Conservation (phyloP, 139 green algal species). For the Volvox africanus region DNA sequence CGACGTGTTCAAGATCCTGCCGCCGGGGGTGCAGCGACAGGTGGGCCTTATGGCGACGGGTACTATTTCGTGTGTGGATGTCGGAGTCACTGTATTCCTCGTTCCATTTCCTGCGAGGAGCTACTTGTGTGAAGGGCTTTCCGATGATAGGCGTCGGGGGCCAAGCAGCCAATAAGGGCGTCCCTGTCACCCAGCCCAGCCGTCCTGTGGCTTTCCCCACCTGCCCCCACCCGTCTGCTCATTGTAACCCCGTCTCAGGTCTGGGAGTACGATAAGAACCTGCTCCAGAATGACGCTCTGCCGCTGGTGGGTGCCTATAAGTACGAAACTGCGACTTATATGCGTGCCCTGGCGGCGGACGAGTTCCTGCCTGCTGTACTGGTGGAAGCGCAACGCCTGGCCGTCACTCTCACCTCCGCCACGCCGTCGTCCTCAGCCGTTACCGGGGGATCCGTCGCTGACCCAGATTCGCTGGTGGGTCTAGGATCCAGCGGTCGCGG, state of each 20-base stretch:
- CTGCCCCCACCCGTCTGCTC: too few species aligned
- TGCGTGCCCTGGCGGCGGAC: conserved; percentile 79
- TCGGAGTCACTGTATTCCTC: too few species aligned
- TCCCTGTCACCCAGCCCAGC: too few species aligned
- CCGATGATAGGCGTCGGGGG: too few species aligned
- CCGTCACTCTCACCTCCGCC: not conserved
- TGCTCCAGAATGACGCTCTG: conserved; percentile 82
- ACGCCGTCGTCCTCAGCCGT: not conserved
- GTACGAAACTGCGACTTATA: conserved; percentile 75
- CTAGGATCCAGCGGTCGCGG: not conserved
- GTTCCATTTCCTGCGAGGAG: too few species aligned
- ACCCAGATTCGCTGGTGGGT: conserved; percentile 29
- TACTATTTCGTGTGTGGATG: too few species aligned
- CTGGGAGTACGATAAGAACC: conserved; percentile 89
- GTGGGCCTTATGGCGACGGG: conserved; percentile 32
- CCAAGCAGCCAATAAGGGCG: too few species aligned
- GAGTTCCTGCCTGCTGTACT: conserved; percentile 60
- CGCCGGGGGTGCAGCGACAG: conserved; percentile 79
- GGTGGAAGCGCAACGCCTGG: not conserved
- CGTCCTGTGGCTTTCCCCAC: too few species aligned
- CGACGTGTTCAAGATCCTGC: conserved; percentile 83
- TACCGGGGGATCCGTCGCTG: not conserved
- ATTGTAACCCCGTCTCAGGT: conserved; percentile 61
- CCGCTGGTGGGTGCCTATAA: conserved; percentile 80
- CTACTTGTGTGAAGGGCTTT: too few species aligned